Percentiles rank a stretch among this genome's conserved stretches.
Conservation (phyloP, 1,284 basidiomycete species). For the Malassezia furfur region DNA sequence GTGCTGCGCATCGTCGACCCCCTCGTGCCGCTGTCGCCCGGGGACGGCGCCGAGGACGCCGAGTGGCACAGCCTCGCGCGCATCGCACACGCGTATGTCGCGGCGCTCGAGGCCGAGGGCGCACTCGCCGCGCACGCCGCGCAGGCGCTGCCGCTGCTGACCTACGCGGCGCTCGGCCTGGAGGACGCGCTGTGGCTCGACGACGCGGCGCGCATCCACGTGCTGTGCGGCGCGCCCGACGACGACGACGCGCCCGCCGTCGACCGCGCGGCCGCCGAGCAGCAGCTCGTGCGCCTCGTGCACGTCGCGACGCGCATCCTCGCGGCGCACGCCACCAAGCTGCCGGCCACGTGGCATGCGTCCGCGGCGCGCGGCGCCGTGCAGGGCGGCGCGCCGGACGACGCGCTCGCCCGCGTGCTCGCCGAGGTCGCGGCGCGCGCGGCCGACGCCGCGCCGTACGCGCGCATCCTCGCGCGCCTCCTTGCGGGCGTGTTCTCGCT, state of each 20-base stretch:
- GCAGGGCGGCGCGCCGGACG: neutral
- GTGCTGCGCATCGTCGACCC: constrained; percentile 24
- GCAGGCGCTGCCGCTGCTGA: constrained; percentile 48
- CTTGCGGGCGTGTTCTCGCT: constrained; percentile 34
- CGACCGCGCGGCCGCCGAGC: neutral
- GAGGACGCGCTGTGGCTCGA: constrained; percentile 50
- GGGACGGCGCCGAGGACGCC: neutral
- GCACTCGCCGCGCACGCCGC: constrained; percentile 52
- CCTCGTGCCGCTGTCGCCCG: constrained; percentile 50
- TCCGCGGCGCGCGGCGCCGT: neutral
- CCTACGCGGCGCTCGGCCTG: constrained; percentile 44
- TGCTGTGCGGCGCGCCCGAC: neutral
- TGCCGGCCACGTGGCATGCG: constrained; percentile 12
- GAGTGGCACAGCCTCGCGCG: constrained; percentile 57
- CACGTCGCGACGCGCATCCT: constrained; percentile 4
- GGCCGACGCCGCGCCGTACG: neutral
- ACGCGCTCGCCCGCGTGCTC: neutral
- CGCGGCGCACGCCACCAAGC: neutral
- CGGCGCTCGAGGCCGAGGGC: constrained; percentile 59
- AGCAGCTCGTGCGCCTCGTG: constrained; percentile 6
- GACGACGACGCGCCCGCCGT: neutral
- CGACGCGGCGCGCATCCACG: constrained; percentile 5
- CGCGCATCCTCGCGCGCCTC: constrained; percentile 34
- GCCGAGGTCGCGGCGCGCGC: neutral
- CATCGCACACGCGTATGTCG: constrained; percentile 57